Evolutionary conservation across 805 yeast genomes (phyloP).

Genomic region (Metschnikowia borealis): DNA sequence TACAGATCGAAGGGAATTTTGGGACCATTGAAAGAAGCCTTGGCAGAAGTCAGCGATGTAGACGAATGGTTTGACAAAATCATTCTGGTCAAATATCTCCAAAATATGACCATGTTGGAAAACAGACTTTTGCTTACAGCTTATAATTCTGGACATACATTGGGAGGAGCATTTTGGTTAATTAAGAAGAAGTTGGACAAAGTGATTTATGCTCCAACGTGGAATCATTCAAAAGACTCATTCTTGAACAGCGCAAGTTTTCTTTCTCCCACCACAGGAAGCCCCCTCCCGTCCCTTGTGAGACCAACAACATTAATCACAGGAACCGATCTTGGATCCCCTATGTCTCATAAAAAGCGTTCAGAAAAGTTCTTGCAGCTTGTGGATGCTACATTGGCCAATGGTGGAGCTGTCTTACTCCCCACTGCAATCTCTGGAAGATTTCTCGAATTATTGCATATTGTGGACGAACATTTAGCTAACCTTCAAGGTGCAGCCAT

Average conservation of each 20-base stretch:
- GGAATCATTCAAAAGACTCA: constrained; percentile 92
- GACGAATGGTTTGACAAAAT: constrained; percentile 77
- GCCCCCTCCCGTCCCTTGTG: constrained; percentile 56
- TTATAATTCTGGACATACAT: constrained; percentile 83
- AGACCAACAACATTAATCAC: constrained; percentile 85
- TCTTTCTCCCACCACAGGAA: constrained; percentile 49
- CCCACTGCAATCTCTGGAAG: constrained; percentile 83
- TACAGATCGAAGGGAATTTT: constrained; percentile 70
- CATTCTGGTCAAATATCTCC: constrained; percentile 70
- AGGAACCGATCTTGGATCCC: constrained; percentile 63
- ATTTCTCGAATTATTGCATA: constrained; percentile 70
- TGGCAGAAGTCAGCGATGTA: constrained; percentile 65
- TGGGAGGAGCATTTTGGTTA: constrained; percentile 93
- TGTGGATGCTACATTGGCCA: constrained; percentile 60
- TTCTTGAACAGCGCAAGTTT: constrained; percentile 72
- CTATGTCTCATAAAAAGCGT: constrained; percentile 57
- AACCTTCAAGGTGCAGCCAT: constrained; percentile 43
- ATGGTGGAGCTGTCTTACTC: constrained; percentile 76
- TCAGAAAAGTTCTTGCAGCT: constrained; percentile 59
- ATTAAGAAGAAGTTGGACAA: constrained; percentile 70
- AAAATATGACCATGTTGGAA: constrained; percentile 61
- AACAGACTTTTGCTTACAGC: constrained; percentile 71
- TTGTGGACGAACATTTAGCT: constrained; percentile 64
- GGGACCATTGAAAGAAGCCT: constrained; percentile 62
- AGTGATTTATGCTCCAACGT: constrained; percentile 81